phyloP scores from a whole-genome alignment of 805 yeast species.

The Ogataea philodendri region DNA sequence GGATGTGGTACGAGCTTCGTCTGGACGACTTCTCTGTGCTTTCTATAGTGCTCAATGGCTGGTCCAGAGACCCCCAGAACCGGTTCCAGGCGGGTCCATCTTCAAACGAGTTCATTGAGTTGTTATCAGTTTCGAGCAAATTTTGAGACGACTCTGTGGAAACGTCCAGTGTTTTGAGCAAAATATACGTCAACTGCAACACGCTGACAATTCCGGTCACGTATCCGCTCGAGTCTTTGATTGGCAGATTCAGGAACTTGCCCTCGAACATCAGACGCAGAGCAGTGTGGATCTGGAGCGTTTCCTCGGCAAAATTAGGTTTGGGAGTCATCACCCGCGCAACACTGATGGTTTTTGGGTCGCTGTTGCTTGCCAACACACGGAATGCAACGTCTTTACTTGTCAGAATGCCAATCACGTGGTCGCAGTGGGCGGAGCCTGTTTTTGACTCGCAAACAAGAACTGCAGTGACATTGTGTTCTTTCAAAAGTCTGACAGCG shows the following conservation, averaged over 20 bases:
- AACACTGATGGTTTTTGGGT: slow-evolving; percentile 38
- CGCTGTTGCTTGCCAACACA: slow-evolving; percentile 37
- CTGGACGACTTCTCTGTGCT: slow-evolving; percentile 26
- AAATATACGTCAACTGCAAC: slow-evolving; percentile 41
- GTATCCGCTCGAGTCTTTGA: slow-evolving; percentile 30
- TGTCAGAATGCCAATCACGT: slow-evolving; percentile 45
- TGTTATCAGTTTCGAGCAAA: slow-evolving; percentile 29
- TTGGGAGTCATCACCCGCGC: slow-evolving; percentile 45
- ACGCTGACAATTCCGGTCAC: slow-evolving; percentile 45
- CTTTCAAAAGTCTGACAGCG: slow-evolving; percentile 41
- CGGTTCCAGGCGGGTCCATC: slow-evolving; percentile 35
- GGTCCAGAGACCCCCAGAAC: slow-evolving; percentile 34
- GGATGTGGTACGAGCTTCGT: slow-evolving; percentile 19
- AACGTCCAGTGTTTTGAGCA: slow-evolving; percentile 36
- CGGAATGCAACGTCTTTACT: slow-evolving; percentile 45
- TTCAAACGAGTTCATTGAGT: slow-evolving; percentile 18
- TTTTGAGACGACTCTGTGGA: slow-evolving; percentile 33
- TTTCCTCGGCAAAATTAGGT: slow-evolving; percentile 43
- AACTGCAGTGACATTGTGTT: slow-evolving; percentile 41
- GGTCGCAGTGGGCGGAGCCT: slow-evolving; percentile 25
- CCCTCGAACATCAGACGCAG: slow-evolving; percentile 47
- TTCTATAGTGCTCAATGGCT: slow-evolving; percentile 28
- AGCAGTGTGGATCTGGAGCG: slow-evolving; percentile 41
- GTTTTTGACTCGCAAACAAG: slow-evolving; percentile 35
- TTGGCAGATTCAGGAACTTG: slow-evolving; percentile 43